These are phyloP conservation scores for Phragmites australis DNA, from an alignment of 176 grass and related monocot genomes.

Conservation along the genomic window DNA sequence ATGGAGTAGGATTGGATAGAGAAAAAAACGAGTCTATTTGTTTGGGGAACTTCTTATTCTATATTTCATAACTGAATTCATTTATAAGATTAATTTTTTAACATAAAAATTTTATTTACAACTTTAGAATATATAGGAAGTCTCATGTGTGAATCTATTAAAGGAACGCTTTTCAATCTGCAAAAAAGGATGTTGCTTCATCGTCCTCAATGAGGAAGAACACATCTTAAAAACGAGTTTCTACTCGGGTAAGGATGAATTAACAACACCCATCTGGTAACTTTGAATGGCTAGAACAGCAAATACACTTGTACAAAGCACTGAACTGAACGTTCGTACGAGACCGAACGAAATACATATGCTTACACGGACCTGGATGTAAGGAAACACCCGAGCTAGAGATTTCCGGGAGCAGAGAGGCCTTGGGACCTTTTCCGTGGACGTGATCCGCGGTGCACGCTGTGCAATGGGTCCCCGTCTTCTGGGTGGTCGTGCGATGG, in stretches of 20 bases:
- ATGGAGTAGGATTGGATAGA: no score
- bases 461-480: accelerated
- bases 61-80: no score
- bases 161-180: no score
- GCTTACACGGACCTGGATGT: not conserved
- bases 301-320: not conserved
- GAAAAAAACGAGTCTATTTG: no score
- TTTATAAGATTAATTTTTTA: no score
- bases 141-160: no score
- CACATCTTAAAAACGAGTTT: no score
- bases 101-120: no score
- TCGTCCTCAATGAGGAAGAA: not conserved
- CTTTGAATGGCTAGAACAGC: not conserved
- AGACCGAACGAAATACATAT: not conserved
- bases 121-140: no score
- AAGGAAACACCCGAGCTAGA: not conserved
- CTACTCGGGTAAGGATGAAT: not conserved
- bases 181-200: not conserved
- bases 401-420: not conserved
- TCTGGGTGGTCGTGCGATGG: not conserved
- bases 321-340: not conserved
- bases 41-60: no score
- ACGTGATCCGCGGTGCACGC: not conserved
- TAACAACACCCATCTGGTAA: not conserved
- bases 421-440: not conserved